Conservation (phyloP, 139 green algal genomes). For the Dunaliella sp. region DNA sequence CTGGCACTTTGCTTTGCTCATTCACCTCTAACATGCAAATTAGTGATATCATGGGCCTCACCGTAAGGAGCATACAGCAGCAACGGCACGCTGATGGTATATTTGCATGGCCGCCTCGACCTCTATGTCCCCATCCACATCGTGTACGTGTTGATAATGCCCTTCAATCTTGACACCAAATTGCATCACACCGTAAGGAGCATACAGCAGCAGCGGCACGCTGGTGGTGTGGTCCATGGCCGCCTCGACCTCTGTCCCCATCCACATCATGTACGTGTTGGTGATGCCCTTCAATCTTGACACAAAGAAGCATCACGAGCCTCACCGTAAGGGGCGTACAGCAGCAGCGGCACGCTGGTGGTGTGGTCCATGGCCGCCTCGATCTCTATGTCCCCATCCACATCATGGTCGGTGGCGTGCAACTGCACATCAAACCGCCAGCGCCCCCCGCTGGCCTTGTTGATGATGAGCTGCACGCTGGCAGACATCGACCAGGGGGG, state of each 20-base stretch:
- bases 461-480: constrained; percentile 49
- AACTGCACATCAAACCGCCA: constrained; percentile 65
- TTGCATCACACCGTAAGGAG: not conserved
- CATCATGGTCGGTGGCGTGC: constrained; percentile 43
- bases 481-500: constrained; percentile 35
- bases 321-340: constrained; percentile 18
- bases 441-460: constrained; percentile 51
- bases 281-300: too few relatives aligned
- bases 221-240: constrained; percentile 31
- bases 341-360: constrained; percentile 16
- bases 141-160: too few relatives aligned
- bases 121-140: constrained; percentile 44
- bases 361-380: constrained; percentile 46
- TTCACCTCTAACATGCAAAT: too few relatives aligned
- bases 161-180: too few relatives aligned
- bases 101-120: constrained; percentile 51
- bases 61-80: constrained; percentile 20
- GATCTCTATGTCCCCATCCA: constrained; percentile 45
- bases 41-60: too few relatives aligned
- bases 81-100: constrained; percentile 19
- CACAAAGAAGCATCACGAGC: too few relatives aligned
- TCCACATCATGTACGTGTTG: constrained; percentile 53
- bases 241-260: constrained; percentile 42
- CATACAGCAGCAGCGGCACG: constrained; percentile 32
- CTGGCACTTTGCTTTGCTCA: too few relatives aligned